Evolutionary conservation across 2,329 filamentous ascomycete species (phyloP).

Genomic region (Sporothrix pallida): DNA sequence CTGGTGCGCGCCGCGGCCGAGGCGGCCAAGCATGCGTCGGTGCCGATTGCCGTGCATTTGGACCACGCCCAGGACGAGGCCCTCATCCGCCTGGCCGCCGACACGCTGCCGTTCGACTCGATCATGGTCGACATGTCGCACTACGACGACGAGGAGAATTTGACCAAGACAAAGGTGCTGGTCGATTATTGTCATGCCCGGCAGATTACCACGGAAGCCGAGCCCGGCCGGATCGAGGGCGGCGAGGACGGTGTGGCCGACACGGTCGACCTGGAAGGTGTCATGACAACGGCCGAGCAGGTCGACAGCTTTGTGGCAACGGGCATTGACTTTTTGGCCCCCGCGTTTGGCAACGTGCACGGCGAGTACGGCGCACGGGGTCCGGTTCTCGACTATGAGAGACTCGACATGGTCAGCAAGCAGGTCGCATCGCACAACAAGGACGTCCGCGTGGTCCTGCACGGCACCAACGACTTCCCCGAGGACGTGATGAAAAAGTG

Average conservation of each 20-base stretch:
- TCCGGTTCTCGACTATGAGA: constrained; percentile 59
- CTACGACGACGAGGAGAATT: constrained; percentile 72
- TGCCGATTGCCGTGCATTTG: constrained; percentile 67
- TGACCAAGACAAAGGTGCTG: constrained; percentile 65
- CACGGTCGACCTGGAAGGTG: constrained; percentile 46
- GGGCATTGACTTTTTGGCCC: constrained; percentile 68
- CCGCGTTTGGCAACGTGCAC: constrained; percentile 70
- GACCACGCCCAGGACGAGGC: constrained; percentile 69
- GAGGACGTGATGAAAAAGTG: constrained; percentile 57
- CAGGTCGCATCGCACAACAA: constrained; percentile 24
- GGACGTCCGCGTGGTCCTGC: constrained; percentile 38
- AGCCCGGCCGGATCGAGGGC: constrained; percentile 68
- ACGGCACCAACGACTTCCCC: constrained; percentile 42
- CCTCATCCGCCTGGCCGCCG: constrained; percentile 62
- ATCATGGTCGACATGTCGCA: constrained; percentile 83
- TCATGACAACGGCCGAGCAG: constrained; percentile 65
- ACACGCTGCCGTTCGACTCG: constrained; percentile 65
- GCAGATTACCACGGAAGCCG: constrained; percentile 70
- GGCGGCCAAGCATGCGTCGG: constrained; percentile 59
- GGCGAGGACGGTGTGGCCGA: constrained; percentile 69
- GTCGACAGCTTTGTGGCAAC: constrained; percentile 65
- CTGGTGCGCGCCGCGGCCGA: constrained; percentile 58
- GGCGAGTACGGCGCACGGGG: constrained; percentile 65
- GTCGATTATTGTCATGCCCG: constrained; percentile 66
- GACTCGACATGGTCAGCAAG: constrained; percentile 52